Evolutionary conservation across 2,329 filamentous ascomycete species (phyloP).

Genomic region (Madurella fahalii): DNA sequence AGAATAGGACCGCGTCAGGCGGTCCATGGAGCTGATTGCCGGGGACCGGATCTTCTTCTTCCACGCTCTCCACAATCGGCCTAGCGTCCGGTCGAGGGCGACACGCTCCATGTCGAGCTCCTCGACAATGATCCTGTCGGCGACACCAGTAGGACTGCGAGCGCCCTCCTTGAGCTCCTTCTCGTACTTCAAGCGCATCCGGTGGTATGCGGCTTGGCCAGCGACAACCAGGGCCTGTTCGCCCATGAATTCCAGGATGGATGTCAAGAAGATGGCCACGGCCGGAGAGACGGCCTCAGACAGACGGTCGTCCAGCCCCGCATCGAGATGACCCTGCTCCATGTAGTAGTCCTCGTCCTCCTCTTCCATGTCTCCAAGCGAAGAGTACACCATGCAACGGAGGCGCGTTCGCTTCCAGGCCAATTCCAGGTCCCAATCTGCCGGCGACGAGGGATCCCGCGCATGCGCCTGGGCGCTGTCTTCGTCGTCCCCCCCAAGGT

Average conservation of each 20-base stretch:
- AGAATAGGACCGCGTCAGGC: conserved; percentile 42
- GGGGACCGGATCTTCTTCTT: conserved; percentile 74
- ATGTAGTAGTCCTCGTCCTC: conserved; percentile 92
- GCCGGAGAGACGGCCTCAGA: conserved; percentile 78
- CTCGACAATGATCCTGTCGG: conserved; percentile 74
- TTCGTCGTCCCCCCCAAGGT: conserved; percentile 75
- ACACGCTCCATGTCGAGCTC: conserved; percentile 91
- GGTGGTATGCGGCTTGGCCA: conserved; percentile 74
- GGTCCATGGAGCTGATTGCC: conserved; percentile 40
- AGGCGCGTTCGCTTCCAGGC: conserved; percentile 92
- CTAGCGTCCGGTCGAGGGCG: conserved; percentile 82
- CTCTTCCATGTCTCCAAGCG: conserved; percentile 93
- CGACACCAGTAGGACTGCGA: conserved; percentile 43
- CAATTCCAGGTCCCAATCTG: conserved; percentile 83
- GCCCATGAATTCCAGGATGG: conserved; percentile 88
- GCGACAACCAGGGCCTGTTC: conserved; percentile 87
- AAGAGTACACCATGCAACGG: conserved; percentile 97
- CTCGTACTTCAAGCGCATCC: conserved; percentile 56
- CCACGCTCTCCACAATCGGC: conserved; percentile 91
- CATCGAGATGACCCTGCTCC: conserved; percentile 69
- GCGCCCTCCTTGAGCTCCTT: conserved; percentile 54
- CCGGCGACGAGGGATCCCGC: conserved; percentile 46
- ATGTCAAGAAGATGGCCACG: conserved; percentile 92
- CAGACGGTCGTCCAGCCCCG: conserved; percentile 51
- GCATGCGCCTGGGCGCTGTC: conserved; percentile 58